phyloP scores from a whole-genome alignment of 805 yeast species.

The Nakazawaea laoshanensis region DNA sequence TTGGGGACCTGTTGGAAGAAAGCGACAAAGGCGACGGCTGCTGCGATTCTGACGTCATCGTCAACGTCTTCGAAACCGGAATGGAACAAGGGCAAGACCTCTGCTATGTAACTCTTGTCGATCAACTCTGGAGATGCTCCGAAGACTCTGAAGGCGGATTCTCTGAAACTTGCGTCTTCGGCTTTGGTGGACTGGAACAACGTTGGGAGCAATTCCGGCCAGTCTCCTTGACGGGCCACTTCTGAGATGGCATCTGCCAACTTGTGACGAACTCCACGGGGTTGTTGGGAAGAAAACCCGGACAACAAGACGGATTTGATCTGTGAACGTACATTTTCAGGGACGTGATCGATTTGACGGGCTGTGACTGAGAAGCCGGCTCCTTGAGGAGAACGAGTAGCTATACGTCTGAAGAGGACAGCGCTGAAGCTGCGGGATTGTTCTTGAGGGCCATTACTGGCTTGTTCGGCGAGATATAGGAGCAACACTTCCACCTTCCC shows the following conservation, averaged over 20 bases:
- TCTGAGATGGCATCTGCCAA: slow-evolving; percentile 92
- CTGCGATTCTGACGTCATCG: slow-evolving; percentile 84
- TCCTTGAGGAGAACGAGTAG: slow-evolving; percentile 68
- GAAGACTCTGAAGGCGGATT: slow-evolving; percentile 84
- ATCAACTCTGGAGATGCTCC: slow-evolving; percentile 77
- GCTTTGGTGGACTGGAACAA: slow-evolving; percentile 55
- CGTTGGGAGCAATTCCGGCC: slow-evolving; percentile 78
- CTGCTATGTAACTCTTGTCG: slow-evolving; percentile 45
- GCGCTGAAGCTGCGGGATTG: slow-evolving; percentile 68
- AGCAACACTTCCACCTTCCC: slow-evolving; percentile 64
- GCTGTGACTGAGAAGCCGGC: slow-evolving; percentile 56
- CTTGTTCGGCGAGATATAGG: slow-evolving; percentile 73
- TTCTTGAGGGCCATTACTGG: slow-evolving; percentile 50
- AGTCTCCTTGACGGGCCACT: slow-evolving; percentile 61
- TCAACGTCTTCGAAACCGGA: slow-evolving; percentile 71
- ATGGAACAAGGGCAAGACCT: slow-evolving; percentile 62
- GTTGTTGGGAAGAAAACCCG: slow-evolving; percentile 65
- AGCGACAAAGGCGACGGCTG: slow-evolving; percentile 88
- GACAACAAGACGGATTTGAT: slow-evolving; percentile 58
- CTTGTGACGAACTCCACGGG: slow-evolving; percentile 81
- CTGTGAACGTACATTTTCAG: slow-evolving; percentile 47
- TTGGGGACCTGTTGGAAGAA: slow-evolving; percentile 80
- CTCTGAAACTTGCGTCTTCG: slow-evolving; percentile 62
- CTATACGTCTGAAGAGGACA: slow-evolving; percentile 81
- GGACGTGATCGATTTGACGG: slow-evolving; percentile 67